A percentile compares a stretch with the other conserved stretches of the same genome.
These are phyloP conservation scores for Fusarium sp. DNA, from an alignment of 2,329 filamentous ascomycete genomes.

Conservation along the genomic window DNA sequence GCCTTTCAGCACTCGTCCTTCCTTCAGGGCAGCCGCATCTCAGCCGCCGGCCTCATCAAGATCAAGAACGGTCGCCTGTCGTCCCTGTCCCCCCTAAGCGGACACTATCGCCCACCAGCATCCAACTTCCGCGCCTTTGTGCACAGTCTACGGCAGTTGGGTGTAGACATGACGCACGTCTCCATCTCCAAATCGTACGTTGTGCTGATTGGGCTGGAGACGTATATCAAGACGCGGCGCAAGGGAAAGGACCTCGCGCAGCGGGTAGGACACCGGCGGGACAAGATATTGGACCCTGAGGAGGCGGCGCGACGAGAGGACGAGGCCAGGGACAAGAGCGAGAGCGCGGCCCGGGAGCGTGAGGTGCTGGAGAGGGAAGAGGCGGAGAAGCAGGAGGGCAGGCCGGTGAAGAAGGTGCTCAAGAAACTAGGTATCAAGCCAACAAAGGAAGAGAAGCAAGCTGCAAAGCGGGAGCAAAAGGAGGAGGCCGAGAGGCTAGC, in stretches of 20 bases:
- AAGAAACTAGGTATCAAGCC: conserved; percentile 55
- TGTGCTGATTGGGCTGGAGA: conserved; percentile 84
- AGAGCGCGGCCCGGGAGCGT: conserved; percentile 68
- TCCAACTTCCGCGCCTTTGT: conserved; percentile 88
- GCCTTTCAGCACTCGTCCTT: conserved; percentile 94
- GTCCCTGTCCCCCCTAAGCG: conserved; percentile 77
- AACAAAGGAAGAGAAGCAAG: conserved; percentile 37
- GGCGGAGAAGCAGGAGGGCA: conserved; percentile 53
- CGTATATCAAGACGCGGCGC: conserved; percentile 76
- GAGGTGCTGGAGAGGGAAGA: conserved; percentile 55
- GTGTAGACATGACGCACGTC: conserved; percentile 83
- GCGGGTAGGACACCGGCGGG: conserved; percentile 64
- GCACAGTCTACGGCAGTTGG: conserved; percentile 75
- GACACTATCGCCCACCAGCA: conserved; percentile 87
- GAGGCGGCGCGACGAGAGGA: conserved; percentile 68
- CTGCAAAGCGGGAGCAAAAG: conserved; percentile 37
- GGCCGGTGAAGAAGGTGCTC: conserved; percentile 49
- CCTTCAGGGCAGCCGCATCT: conserved; percentile 83
- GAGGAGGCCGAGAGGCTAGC: conserved; percentile 27
- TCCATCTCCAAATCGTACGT: conserved; percentile 86
- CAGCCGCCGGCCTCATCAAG: conserved; percentile 85
- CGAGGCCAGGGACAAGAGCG: conserved; percentile 69
- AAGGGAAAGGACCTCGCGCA: conserved; percentile 69
- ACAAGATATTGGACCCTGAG: conserved; percentile 72
- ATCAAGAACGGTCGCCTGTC: conserved; percentile 84